Percentiles rank a stretch among this genome's conserved stretches.
phyloP scores from a whole-genome alignment of 108 stramenopile genomes.

The Nitzschia sp. region DNA sequence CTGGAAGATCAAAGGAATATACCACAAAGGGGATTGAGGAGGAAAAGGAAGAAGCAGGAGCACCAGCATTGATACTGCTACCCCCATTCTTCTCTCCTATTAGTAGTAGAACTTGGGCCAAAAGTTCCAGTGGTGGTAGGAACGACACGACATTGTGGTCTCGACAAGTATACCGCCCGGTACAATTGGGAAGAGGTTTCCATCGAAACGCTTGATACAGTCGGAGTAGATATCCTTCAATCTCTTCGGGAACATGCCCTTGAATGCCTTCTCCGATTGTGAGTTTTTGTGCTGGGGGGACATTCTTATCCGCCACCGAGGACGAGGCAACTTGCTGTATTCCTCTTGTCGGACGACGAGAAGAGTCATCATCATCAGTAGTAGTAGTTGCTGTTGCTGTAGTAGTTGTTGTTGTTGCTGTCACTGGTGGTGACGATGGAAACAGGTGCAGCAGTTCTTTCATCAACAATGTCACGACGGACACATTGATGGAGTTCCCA shows the following conservation, averaged over 20 bases:
- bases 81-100: neutral
- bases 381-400: too few relatives aligned
- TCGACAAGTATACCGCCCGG: constrained; percentile 50
- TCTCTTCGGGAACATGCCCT: constrained; percentile 45
- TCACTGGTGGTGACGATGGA: too few relatives aligned
- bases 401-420: too few relatives aligned
- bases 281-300: neutral
- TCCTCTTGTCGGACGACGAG: too few relatives aligned
- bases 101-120: constrained; percentile 17
- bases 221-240: constrained; percentile 30
- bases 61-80: neutral
- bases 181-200: constrained; percentile 56
- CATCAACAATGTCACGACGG: constrained; percentile 31
- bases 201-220: constrained; percentile 40
- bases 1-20: constrained; percentile 24
- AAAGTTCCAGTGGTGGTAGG: constrained; percentile 27
- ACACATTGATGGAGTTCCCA: constrained; percentile 56
- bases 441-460: constrained; percentile 31
- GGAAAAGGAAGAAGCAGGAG: neutral
- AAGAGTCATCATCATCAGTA: too few relatives aligned
- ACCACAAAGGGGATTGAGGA: neutral
- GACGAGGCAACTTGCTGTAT: too few relatives aligned
- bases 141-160: constrained; percentile 38
- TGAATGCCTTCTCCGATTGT: constrained; percentile 36
- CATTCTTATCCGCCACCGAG: too few relatives aligned